Evolutionary conservation across 2,329 filamentous ascomycete species (phyloP).

Genomic region (Cyclaneusma minus): DNA sequence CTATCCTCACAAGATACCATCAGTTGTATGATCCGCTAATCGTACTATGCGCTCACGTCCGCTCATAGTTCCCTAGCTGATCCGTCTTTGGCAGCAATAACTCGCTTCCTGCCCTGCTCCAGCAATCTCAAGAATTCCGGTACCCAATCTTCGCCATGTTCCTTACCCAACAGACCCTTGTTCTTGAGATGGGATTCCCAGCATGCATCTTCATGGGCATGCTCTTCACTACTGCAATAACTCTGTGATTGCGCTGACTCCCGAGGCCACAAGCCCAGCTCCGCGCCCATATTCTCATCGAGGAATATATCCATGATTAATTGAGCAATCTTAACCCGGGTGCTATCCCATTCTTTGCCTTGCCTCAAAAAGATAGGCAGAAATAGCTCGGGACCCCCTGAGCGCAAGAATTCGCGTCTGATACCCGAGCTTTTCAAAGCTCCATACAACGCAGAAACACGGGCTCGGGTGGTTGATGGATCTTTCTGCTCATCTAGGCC

Average conservation of each 20-base stretch:
- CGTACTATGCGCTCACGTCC: too few relatives aligned
- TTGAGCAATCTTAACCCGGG: slow-evolving; percentile 37
- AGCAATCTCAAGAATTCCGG: too few relatives aligned
- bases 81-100: too few relatives aligned
- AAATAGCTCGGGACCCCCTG: slow-evolving; percentile 36
- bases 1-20: too few relatives aligned
- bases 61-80: too few relatives aligned
- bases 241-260: slow-evolving; percentile 19
- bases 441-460: slow-evolving; percentile 34
- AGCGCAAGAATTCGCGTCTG: slow-evolving; percentile 36
- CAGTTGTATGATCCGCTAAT: too few relatives aligned
- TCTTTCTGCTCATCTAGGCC: slow-evolving; percentile 12
- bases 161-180: too few relatives aligned
- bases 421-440: slow-evolving; percentile 38
- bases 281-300: slow-evolving; percentile 48
- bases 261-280: slow-evolving; percentile 38
- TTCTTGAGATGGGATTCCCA: slow-evolving; percentile 37
- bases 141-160: neutral
- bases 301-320: slow-evolving; percentile 50
- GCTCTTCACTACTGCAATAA: slow-evolving; percentile 21
- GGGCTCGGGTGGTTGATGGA: slow-evolving; percentile 16
- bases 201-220: slow-evolving; percentile 31
- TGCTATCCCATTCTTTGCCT: slow-evolving; percentile 30
- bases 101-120: too few relatives aligned
- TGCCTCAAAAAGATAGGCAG: slow-evolving; percentile 34